Conservation (phyloP, 2,329 filamentous ascomycete genomes). For the Colletotrichum spaethianum region DNA sequence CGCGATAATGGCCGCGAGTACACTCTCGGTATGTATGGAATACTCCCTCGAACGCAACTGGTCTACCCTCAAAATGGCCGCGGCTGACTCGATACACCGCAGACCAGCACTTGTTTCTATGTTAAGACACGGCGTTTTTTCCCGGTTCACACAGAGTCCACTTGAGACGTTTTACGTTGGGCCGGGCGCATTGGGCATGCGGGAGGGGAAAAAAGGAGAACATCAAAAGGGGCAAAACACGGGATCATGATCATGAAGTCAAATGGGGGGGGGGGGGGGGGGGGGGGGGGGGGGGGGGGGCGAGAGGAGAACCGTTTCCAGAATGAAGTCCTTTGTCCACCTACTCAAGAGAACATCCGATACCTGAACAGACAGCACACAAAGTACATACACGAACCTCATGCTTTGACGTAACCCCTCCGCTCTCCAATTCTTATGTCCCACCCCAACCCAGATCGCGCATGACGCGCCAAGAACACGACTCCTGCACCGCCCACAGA, state of each 20-base stretch:
- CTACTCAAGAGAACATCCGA: not conserved
- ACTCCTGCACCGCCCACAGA: not conserved
- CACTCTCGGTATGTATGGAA: not conserved
- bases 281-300: no score
- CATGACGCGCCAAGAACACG: not conserved
- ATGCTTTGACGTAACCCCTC: not conserved
- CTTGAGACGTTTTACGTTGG: not conserved
- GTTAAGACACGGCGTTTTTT: not conserved
- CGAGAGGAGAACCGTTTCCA: not conserved
- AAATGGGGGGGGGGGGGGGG: no score
- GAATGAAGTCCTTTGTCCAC: not conserved
- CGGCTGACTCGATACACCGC: not conserved
- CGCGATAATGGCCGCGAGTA: not conserved
- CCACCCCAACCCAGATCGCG: not conserved
- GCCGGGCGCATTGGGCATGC: not conserved
- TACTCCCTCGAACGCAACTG: not conserved
- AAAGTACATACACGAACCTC: not conserved
- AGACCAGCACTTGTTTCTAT: not conserved
- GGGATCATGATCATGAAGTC: not conserved
- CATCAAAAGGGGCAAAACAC: not conserved
- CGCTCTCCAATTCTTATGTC: no score
- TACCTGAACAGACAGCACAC: not conserved
- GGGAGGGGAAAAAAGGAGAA: not conserved
- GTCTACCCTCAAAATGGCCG: not conserved
- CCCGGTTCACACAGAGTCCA: not conserved